Conservation (phyloP, 2,329 filamentous ascomycete genomes). For the Claviceps pazoutovae region DNA sequence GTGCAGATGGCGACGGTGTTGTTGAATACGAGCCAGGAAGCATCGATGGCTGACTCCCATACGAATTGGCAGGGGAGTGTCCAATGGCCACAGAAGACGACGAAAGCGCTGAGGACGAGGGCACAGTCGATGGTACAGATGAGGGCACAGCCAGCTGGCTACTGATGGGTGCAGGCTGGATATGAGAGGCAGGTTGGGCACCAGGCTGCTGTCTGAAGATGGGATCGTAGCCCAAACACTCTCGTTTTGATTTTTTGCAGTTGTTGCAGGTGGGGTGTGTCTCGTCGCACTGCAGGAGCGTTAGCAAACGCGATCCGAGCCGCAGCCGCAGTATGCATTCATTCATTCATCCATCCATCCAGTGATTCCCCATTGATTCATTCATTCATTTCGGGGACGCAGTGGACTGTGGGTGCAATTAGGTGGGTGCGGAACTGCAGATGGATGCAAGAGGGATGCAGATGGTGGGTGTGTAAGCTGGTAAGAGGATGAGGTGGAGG, state of each 20-base stretch:
- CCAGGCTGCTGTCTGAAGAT: conserved; percentile 66
- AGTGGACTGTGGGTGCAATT: not conserved
- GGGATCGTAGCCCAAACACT: conserved; percentile 75
- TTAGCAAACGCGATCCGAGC: conserved; percentile 1
- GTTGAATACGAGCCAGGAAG: conserved; percentile 27
- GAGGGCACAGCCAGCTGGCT: conserved; percentile 20
- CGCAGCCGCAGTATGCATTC: conserved; percentile 1
- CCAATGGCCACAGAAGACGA: conserved; percentile 11
- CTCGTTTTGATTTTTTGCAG: conserved; percentile 77
- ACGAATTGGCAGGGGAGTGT: conserved; percentile 22
- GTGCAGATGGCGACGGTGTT: conserved; percentile 16
- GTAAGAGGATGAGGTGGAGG: not conserved
- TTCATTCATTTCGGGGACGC: not conserved
- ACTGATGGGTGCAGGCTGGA: conserved; percentile 18
- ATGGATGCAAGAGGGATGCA: not conserved
- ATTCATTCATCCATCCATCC: not conserved
- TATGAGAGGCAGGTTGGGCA: conserved; percentile 56
- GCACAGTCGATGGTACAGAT: conserved; percentile 14
- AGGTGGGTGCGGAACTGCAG: not conserved
- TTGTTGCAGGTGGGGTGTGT: conserved; percentile 83
- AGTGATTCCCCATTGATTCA: not conserved
- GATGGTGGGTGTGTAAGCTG: not conserved
- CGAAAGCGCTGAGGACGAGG: conserved; percentile 10
- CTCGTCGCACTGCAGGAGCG: conserved; percentile 75
- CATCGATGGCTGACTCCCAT: conserved; percentile 31